Evolutionary conservation across 768 basidiomycete species (phyloP), one percentile per base, ranked within the genome.

Genomic region (Xerocomus brunneocitrinus): DNA sequence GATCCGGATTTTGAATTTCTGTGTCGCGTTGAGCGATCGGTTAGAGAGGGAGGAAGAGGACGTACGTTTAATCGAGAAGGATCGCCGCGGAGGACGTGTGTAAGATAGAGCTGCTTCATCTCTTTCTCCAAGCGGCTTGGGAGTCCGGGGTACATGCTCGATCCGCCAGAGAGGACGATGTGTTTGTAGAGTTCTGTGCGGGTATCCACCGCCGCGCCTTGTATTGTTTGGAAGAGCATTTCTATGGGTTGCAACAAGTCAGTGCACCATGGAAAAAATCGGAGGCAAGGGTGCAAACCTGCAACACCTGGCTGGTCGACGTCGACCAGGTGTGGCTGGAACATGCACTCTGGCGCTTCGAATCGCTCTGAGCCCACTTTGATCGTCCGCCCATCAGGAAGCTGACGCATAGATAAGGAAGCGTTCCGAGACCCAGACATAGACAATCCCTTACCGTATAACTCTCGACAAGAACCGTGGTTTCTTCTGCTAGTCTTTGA

Each of bases 1-100:
- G 62, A 98, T 98, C 43, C 87, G 84, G 69, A 98, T 95, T 78
- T 99, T 98, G 81, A 99, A 98, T 87, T 98, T 95, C 95, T 99
- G 66, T 5, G 14, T 40, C 35, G 36, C 31, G 16, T 22, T 35
- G 34, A 16, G 13, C 30, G 25, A 27, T 34, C 8, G 14, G 31
- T 31, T 3, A 47, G 9, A 47, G 24, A 27, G 16, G 31, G 19
- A 57, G 42, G 36, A 24, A 19, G 8, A 32, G 35, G 16, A 82
- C 92, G 54, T 58, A 97, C 95, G 68, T 89, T 94, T 62, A 98
- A 68, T 35, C 97, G 79, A 14, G 85, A 72, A 0, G 91, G 85
- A 66, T 98, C 87, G 16, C 90, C 86, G 42, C 81, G 78, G 42
- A 98, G 78, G 16, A 98, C 91, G n/a, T 85, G 79, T 2, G 90